phyloP scores from a whole-genome alignment of 306 rosid genomes.

The Acacia confusa region DNA sequence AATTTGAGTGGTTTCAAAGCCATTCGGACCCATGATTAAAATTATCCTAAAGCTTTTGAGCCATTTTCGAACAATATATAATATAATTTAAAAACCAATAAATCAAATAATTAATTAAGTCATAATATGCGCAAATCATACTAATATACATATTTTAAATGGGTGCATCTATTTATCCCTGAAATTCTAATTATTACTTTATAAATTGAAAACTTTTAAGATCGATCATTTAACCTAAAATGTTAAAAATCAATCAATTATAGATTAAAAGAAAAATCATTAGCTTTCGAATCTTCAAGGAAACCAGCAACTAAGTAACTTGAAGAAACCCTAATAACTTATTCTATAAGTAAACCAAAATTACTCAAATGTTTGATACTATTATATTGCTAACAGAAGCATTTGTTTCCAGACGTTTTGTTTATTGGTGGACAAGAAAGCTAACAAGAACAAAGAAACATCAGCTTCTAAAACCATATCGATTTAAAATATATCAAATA shows the following conservation, averaged over 20 bases:
- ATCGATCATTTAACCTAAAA: background rate
- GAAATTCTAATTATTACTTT: too few relatives aligned
- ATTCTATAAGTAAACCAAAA: background rate
- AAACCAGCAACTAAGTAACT: background rate
- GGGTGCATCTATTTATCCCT: background rate
- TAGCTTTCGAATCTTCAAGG: background rate
- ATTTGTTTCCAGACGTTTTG: background rate
- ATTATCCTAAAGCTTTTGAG: background rate
- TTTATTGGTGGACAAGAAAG: background rate
- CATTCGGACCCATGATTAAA: background rate
- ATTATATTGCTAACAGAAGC: background rate
- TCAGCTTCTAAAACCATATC: background rate
- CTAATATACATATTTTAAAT: background rate
- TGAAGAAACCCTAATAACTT: background rate
- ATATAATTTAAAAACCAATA: too few relatives aligned
- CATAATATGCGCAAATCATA: too few relatives aligned
- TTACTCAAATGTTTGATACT: background rate
- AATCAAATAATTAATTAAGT: too few relatives aligned
- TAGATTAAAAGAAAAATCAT: too few relatives aligned
- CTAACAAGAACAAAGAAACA: background rate
- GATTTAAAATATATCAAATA: background rate
- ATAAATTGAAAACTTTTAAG: too few relatives aligned
- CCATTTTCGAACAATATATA: too few relatives aligned
- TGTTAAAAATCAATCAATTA: too few relatives aligned
- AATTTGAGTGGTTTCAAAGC: background rate